phyloP scores from a whole-genome alignment of 345 rosid species.

The Toxicodendron radicans region DNA sequence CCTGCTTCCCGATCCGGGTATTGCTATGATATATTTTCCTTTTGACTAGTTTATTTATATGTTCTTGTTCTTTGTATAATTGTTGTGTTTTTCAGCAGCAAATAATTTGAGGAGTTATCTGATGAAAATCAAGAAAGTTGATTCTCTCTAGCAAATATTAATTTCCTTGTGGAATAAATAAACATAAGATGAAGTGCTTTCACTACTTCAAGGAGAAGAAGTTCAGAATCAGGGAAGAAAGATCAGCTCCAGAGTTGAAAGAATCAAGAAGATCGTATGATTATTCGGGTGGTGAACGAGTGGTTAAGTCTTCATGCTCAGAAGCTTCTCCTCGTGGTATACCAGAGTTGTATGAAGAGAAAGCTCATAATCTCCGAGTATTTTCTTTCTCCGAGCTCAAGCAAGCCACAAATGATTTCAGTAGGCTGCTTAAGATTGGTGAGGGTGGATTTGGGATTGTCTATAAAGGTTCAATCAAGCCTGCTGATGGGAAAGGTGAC shows the following conservation, averaged over 20 bases:
- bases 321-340: constrained; percentile 59
- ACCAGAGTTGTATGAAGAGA: constrained; percentile 62
- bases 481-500: constrained; percentile 46
- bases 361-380: constrained; percentile 61
- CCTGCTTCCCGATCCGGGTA: no score
- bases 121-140: neutral
- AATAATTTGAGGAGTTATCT: neutral
- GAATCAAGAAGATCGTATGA: constrained; percentile 15
- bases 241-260: constrained; percentile 56
- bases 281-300: constrained; percentile 27
- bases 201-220: constrained; percentile 50
- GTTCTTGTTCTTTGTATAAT: no score
- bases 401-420: constrained; percentile 67
- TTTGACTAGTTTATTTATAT: no score
- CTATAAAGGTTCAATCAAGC: constrained; percentile 60
- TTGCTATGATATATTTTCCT: no score
- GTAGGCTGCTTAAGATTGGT: constrained; percentile 63
- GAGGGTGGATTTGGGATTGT: constrained; percentile 93
- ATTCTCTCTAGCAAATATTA: neutral
- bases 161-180: neutral
- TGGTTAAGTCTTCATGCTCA: constrained; percentile 47
- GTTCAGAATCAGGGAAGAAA: constrained; percentile 30
- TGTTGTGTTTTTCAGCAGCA: neutral
- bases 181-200: constrained; percentile 53
- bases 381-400: constrained; percentile 72